Evolutionary conservation across 2,329 filamentous ascomycete species (phyloP).

Genomic region (Alternaria triticina): DNA sequence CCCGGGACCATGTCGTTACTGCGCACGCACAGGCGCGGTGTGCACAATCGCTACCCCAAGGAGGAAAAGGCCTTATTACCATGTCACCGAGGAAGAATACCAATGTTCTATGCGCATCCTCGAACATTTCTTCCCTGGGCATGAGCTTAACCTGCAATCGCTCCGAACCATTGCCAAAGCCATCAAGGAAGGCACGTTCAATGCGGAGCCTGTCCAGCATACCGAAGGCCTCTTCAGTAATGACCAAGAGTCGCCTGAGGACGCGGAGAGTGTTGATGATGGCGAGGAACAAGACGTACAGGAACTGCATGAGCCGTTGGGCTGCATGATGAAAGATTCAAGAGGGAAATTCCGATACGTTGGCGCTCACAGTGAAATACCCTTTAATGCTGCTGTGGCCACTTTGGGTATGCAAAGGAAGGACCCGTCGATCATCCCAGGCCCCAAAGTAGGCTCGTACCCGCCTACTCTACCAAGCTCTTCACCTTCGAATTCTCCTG

Average conservation of each 20-base stretch:
- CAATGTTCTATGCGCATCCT: constrained; percentile 47
- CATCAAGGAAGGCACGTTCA: constrained; percentile 39
- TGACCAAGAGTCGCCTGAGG: constrained; percentile 30
- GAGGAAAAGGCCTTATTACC: constrained; percentile 47
- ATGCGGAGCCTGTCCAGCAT: constrained; percentile 28
- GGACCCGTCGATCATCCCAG: constrained; percentile 37
- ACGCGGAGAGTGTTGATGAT: constrained; percentile 31
- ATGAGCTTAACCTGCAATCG: constrained; percentile 43
- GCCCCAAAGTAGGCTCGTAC: constrained; percentile 39
- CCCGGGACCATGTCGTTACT: constrained; percentile 48
- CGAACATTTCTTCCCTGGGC: constrained; percentile 46
- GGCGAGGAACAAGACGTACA: constrained; percentile 40
- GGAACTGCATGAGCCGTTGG: constrained; percentile 45
- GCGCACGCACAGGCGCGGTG: constrained; percentile 43
- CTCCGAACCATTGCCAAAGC: constrained; percentile 43
- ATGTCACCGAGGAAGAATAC: constrained; percentile 50
- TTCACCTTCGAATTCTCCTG: constrained; percentile 26
- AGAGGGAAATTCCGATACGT: constrained; percentile 44
- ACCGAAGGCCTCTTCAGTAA: constrained; percentile 31
- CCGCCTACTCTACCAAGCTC: constrained; percentile 35
- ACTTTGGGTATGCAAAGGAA: constrained; percentile 32
- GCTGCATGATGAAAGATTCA: constrained; percentile 49
- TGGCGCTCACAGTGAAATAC: constrained; percentile 46
- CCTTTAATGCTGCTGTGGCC: constrained; percentile 47
- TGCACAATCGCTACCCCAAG: constrained; percentile 47